Conservation (phyloP, 768 basidiomycete genomes). For the Crassisporium funariophilum region DNA sequence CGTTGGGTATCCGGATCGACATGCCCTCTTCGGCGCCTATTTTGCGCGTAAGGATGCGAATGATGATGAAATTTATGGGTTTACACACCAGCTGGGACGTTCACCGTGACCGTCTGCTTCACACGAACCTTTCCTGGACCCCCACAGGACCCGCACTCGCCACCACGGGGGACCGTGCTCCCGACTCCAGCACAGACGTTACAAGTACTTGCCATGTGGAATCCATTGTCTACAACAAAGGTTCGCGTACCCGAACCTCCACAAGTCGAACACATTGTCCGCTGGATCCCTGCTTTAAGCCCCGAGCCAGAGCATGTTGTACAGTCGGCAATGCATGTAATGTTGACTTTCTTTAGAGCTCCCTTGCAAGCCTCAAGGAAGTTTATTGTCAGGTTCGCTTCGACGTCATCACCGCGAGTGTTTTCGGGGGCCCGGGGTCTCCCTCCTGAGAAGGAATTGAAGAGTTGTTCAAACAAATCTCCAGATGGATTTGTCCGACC, state of each 20-base stretch:
- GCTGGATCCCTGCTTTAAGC: conserved; percentile 83
- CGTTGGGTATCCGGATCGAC: conserved; percentile 77
- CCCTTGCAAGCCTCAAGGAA: conserved; percentile 98
- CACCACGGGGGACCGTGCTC: conserved; percentile 72
- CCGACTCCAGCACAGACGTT: conserved; percentile 80
- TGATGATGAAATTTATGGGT: conserved; percentile 9
- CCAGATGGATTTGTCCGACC: conserved; percentile 36
- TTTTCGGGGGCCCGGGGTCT: conserved; percentile 45
- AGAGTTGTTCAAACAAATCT: conserved; percentile 86
- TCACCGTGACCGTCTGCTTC: conserved; percentile 75
- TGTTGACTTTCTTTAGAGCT: conserved; percentile 68
- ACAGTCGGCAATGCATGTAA: conserved; percentile 85
- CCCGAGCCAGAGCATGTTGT: conserved; percentile 83
- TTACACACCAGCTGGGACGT: conserved; percentile 80
- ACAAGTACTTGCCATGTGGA: conserved; percentile 97
- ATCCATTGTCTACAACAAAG: conserved; percentile 89
- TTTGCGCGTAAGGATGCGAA: too few species aligned
- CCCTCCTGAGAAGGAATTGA: conserved; percentile 62
- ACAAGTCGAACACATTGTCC: conserved; percentile 77
- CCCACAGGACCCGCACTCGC: conserved; percentile 77
- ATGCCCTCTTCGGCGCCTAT: conserved; percentile 97
- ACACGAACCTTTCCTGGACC: conserved; percentile 88
- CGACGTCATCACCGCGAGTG: conserved; percentile 78
- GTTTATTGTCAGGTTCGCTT: conserved; percentile 69
- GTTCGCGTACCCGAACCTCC: conserved; percentile 86